phyloP scores from a whole-genome alignment of 495 filamentous ascomycete species.

The Pyrenopolyporus hunteri region DNA sequence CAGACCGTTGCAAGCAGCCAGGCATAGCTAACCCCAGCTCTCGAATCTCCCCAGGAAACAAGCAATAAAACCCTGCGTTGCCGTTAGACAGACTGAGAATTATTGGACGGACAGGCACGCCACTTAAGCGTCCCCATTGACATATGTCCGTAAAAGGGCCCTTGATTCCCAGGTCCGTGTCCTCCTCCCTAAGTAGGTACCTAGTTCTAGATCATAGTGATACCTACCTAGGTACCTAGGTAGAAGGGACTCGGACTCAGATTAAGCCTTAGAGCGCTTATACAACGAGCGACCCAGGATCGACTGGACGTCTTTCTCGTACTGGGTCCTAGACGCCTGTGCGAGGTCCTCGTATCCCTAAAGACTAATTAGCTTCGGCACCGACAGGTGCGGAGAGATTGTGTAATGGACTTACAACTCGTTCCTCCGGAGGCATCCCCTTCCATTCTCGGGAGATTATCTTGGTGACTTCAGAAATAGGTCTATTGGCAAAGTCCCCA shows the following conservation, averaged over 20 bases:
- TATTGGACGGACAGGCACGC: conserved; percentile 3
- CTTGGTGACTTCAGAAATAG: conserved; percentile 36
- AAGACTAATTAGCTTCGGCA: conserved; percentile 20
- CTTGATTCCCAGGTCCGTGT: background rate
- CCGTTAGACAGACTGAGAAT: conserved; percentile 1
- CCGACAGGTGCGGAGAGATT: background rate
- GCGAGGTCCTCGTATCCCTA: conserved; percentile 41
- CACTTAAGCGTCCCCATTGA: background rate
- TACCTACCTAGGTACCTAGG: no score
- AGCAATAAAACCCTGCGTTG: conserved; percentile 5
- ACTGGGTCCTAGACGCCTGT: conserved; percentile 14
- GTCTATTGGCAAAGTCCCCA: conserved; percentile 55
- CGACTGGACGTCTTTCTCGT: conserved; percentile 26
- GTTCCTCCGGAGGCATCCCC: conserved; percentile 56
- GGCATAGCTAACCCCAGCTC: background rate
- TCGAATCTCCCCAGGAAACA: conserved; percentile 2
- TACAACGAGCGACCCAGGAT: conserved; percentile 13
- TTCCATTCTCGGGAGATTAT: conserved; percentile 61
- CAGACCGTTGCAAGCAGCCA: conserved; percentile 11
- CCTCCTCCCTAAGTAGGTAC: no score
- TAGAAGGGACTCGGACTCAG: background rate
- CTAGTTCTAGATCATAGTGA: background rate
- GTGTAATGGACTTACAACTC: conserved; percentile 44
- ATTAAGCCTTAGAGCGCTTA: no score
- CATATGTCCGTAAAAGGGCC: background rate